Evolutionary conservation across 805 yeast genomes (phyloP), one percentile per base, ranked within the genome.

Genomic region (Saccharomycopsis fibuligera): DNA sequence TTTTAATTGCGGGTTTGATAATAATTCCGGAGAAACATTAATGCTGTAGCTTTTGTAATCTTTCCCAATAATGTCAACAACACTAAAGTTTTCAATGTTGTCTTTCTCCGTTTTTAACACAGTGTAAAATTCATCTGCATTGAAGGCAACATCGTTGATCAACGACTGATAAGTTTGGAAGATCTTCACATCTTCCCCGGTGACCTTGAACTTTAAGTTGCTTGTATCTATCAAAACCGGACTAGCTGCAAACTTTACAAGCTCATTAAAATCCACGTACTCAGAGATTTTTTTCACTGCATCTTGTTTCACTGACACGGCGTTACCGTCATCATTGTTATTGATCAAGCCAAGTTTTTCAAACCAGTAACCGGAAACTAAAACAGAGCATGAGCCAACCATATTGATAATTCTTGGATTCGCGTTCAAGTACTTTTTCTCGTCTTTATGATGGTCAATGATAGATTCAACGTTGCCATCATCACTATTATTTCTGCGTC

Each of bases 371-470:
- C 76, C 74, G 55, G 84, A 74, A 2, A 91, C 86, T 44, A 89
- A 67, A 14, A 87, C 73, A 3, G 88, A 75, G 62, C 96, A 89
- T 51, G 96, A 86, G 0, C 97, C 98, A 41, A 77, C 67, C 2
- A 70, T 65, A 39, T 67, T 63, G 40, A 90, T 70, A 2, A 83
- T 65, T 47, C 93, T 65, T 0, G 96, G 96, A 2, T 46, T 45
- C 0, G 79, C 79, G 39, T 76, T 68, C 16, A 55, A 33, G 55
- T 69, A 78, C 6, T 65, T 62, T 0, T 67, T 67, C 54, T 81
- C 84, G 58, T 90, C 96, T 16, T 73, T 83, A 61, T 91, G 99
- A 61, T 91, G 99, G 61, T 91, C 99, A 23, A 93, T 76, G 5
- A 93, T 78, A 0, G 81, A 82, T 1, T 64, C 63, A 0, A 84